phyloP scores from a whole-genome alignment of 208 protist genomes.

The Crithidia mellificae region DNA sequence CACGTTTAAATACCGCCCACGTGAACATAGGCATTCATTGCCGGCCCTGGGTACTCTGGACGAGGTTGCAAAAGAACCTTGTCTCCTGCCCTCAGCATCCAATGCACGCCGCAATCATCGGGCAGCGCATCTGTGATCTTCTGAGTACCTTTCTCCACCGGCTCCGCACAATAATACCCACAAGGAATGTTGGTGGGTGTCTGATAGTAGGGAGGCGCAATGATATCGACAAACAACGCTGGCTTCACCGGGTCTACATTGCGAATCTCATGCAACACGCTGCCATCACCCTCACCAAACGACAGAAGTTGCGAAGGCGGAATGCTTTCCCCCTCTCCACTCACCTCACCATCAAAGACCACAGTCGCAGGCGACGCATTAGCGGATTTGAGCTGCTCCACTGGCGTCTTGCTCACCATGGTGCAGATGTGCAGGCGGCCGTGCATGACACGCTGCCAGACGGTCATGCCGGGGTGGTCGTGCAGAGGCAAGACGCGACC shows the following conservation, averaged over 20 bases:
- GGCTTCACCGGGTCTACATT: slow-evolving; percentile 50
- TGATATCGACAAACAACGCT: slow-evolving; percentile 74
- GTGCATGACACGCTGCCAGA: slow-evolving; percentile 70
- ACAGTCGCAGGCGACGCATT: slow-evolving; percentile 5
- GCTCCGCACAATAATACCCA: slow-evolving; percentile 51
- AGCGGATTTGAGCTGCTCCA: background rate
- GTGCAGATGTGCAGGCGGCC: slow-evolving; percentile 58
- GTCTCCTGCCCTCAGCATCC: slow-evolving; percentile 23
- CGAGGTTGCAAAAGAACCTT: slow-evolving; percentile 41
- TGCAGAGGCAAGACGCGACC: slow-evolving; percentile 57
- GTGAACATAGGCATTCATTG: slow-evolving; percentile 53
- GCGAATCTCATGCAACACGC: slow-evolving; percentile 65
- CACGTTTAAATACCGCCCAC: slow-evolving; percentile 2
- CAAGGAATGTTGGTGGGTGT: slow-evolving; percentile 48
- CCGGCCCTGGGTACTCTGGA: slow-evolving; percentile 26
- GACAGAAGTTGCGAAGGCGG: slow-evolving; percentile 6
- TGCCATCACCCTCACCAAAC: slow-evolving; percentile 31
- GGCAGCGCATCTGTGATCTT: background rate
- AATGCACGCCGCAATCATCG: slow-evolving; percentile 22
- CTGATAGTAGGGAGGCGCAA: slow-evolving; percentile 64
- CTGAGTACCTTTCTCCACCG: background rate
- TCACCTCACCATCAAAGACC: slow-evolving; percentile 23
- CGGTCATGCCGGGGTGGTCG: slow-evolving; percentile 74
- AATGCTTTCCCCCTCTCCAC: slow-evolving; percentile 9
- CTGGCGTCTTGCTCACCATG: slow-evolving; percentile 17